Evolutionary conservation across 129 eudicot genomes (phyloP).

Genomic region (Chrysanthemum seticuspe): DNA sequence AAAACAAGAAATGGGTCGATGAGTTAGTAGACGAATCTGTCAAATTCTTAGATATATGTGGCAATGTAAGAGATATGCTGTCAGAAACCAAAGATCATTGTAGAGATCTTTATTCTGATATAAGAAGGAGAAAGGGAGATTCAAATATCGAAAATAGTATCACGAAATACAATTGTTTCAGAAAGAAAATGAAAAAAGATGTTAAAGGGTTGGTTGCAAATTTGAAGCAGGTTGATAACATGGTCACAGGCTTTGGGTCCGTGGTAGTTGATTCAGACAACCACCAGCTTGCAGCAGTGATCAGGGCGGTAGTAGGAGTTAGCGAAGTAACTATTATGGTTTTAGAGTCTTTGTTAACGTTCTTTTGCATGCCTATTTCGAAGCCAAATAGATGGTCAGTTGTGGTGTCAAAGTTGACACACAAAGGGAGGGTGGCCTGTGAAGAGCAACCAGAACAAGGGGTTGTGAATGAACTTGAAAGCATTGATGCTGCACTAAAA

Average conservation of each 20-base stretch:
- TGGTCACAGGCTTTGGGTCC: not conserved
- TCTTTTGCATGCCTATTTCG: constrained; percentile 19
- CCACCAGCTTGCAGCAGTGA: constrained; percentile 23
- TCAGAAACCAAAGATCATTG: constrained; percentile 32
- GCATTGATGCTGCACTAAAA: constrained; percentile 15
- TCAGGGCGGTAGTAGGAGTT: constrained; percentile 38
- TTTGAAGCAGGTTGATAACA: constrained; percentile 42
- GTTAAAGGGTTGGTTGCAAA: constrained; percentile 26
- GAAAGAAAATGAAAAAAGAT: constrained; percentile 51
- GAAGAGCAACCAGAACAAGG: constrained; percentile 28
- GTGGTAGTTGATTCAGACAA: constrained; percentile 23
- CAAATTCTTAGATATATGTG: constrained; percentile 34
- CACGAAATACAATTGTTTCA: constrained; percentile 23
- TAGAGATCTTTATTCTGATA: constrained; percentile 40
- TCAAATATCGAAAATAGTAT: constrained; percentile 27
- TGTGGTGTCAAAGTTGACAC: constrained; percentile 34
- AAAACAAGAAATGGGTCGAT: constrained; percentile 31
- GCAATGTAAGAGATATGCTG: constrained; percentile 32
- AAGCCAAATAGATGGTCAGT: constrained; percentile 38
- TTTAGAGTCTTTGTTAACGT: constrained; percentile 35
- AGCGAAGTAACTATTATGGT: constrained; percentile 23
- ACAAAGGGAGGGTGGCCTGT: constrained; percentile 26
- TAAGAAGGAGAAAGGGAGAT: constrained; percentile 43
- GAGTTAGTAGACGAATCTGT: constrained; percentile 36
- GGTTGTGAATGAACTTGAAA: constrained; percentile 19